Base-by-base conservation (phyloP, 495 filamentous ascomycete genomes). In the Podospora didyma region DNA sequence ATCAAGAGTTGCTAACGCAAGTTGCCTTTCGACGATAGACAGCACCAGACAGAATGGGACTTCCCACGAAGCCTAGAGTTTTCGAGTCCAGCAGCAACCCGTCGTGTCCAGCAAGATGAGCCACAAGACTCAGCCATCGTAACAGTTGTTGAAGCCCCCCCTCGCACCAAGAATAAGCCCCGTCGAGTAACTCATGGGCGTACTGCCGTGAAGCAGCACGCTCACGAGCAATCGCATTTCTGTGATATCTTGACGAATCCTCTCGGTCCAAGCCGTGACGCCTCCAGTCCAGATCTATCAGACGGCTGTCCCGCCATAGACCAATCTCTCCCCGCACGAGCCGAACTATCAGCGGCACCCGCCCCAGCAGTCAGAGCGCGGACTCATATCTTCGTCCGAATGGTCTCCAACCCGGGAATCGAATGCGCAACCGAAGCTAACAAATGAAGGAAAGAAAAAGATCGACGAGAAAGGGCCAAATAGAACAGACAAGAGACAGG, bases 101-200 rank as follows among this genome's bases (percentile, higher is more conserved):
- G 60, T 54, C 60, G 21, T 31, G 9, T 31, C 37, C 9, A 14
- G 4, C 4, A 42, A 17, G n/a, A 17, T 16, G 39, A 42, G 37
- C 62, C 50, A 70, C 26, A 17, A 60, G 46, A 54, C 64, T 41
- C 60, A 66, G 66, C 64, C n/a, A n/a, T n/a, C 65, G 65, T 34
- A 49, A 64, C 73, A 62, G 53, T 45, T n/a, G n/a, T 54, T 67
- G 68, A 72, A 73, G 65, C 74, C 22, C 67, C 89, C 86, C 89
- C 92, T 96, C 92, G 91, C 88, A 85, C 89, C 94, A 89, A 96
- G 90, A 97, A 96, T 98, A 90, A 96, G 94, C 94, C 94, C 94
- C 94, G 96, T 98, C 91, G 90, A 96, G 94, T 97, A 92, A 95
- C 89, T 83, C 69, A 31, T 70, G 68, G 1, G 20, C 64, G 59